Percentiles rank a stretch among this genome's conserved stretches.
Conservation (phyloP, 306 rosid species). For the Carpinus fangiana region DNA sequence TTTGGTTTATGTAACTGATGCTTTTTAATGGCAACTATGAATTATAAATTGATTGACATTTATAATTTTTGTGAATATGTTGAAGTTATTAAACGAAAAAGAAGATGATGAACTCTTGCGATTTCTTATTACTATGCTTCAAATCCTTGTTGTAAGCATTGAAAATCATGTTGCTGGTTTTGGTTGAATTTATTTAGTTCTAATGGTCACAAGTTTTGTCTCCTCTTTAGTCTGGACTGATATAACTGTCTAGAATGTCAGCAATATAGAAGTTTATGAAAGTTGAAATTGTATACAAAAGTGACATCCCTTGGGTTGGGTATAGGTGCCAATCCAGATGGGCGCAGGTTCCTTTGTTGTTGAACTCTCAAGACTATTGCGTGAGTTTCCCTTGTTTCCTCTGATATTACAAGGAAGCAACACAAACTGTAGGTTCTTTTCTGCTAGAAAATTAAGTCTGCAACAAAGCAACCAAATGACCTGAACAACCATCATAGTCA, state of each 20-base stretch:
- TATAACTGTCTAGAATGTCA: neutral
- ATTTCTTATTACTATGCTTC: no score
- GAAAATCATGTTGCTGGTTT: neutral
- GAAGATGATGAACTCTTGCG: neutral
- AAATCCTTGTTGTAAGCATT: neutral
- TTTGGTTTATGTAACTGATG: neutral
- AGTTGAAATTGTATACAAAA: neutral
- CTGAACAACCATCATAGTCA: neutral
- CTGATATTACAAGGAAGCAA: neutral
- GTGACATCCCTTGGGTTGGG: neutral
- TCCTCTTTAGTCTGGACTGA: neutral
- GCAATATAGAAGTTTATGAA: neutral
- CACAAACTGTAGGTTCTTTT: neutral
- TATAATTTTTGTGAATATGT: neutral
- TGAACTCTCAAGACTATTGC: neutral
- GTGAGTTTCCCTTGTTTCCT: neutral
- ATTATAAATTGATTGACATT: neutral
- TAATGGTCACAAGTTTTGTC: neutral
- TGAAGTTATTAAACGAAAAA: neutral
- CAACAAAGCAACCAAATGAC: neutral
- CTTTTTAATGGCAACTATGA: neutral
- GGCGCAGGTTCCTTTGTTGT: neutral
- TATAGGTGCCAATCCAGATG: conserved; percentile 1
- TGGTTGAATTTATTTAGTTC: neutral
- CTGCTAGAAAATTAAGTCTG: neutral